These are phyloP conservation scores for Circinella minor DNA, from an alignment of 371 early-diverging fungal genomes.

Conservation along the genomic window DNA sequence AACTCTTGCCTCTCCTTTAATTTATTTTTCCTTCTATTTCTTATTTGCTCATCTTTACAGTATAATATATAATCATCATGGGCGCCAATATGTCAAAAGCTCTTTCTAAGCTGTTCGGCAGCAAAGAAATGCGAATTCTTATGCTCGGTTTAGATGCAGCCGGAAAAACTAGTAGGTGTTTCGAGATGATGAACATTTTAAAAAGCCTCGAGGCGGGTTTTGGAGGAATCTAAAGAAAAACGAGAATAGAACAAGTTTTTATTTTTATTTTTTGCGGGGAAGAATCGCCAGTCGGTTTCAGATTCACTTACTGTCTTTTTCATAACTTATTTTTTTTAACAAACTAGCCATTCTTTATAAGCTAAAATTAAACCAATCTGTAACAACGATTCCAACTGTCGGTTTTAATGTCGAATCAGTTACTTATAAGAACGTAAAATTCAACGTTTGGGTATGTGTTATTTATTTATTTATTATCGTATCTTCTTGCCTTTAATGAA, in stretches of 20 bases:
- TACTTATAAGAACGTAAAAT: conserved; percentile 89
- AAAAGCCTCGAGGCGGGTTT: not conserved
- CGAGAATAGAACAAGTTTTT: not conserved
- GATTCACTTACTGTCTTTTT: not conserved
- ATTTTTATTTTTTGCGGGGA: not conserved
- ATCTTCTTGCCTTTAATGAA: not conserved
- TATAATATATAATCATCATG: conserved; percentile 36
- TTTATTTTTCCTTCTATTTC: conserved; percentile 24
- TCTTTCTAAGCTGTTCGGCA: conserved; percentile 73
- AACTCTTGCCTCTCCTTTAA: conserved; percentile 19
- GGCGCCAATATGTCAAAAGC: conserved; percentile 63
- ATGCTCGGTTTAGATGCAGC: conserved; percentile 94
- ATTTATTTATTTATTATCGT: not conserved
- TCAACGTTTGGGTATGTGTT: conserved; percentile 75
- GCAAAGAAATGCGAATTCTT: conserved; percentile 88
- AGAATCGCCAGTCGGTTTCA: not conserved
- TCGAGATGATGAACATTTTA: not conserved
- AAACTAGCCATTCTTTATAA: conserved; percentile 83
- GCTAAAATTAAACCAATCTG: conserved; percentile 84
- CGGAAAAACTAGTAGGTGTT: conserved; percentile 88
- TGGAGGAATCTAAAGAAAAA: too few species aligned
- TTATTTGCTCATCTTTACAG: conserved; percentile 17
- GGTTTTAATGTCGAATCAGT: conserved; percentile 91
- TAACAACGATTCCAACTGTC: conserved; percentile 89
- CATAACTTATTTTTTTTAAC: not conserved